Base-by-base conservation (phyloP, 1,284 basidiomycete genomes). In the Sporisorium reilianum region DNA sequence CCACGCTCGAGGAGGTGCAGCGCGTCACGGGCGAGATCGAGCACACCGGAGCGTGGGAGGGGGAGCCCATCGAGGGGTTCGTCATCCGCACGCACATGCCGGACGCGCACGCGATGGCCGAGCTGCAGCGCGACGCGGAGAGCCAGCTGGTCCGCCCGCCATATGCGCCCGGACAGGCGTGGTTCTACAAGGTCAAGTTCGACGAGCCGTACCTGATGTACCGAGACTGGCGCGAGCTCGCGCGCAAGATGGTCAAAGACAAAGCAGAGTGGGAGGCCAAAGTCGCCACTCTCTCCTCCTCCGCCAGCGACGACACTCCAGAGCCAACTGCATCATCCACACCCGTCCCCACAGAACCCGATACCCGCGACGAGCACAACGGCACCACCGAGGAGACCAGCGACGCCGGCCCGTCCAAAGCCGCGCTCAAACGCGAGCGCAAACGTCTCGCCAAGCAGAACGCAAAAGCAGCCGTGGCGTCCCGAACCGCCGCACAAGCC, bases 111-210 rank as follows among this genome's bases (percentile, higher is more conserved):
- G 80, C 85, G 22, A 86, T 87, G 6, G 87, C 69, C 86, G 8
- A 79, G 80, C 7, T 48, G 5, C 41, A 66, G 10, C 36, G 28
- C 12, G 42, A 51, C 28, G 28, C n/a, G 1, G 20, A 64, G 28
- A 10, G 5, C 3, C 50, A 45, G 1, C 59, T 61, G 40, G 66
- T 79, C n/a, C 36, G 62, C 12, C 82, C 83, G 3, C 82, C 83
- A 0, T 84, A 84, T 52, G 26, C n/a, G 1, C 61, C 90, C 0
- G 92, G 92, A 16, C 90, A 93, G 7, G 91, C 93, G 0, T 97
- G 98, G 88, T 98, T 99, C 88, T 99, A 97, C 90, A 99, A 99
- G 85, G 89, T 99, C 87, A 99, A 99, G 85, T 99, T 97, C 85
- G 95, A 98, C 85, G 94, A 99, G 84, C 96, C 96, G 0, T 99